A percentile compares a stretch with the other conserved stretches of the same genome.
These are phyloP conservation scores for Nakataea oryzae DNA, from an alignment of 2,329 filamentous ascomycete species.

Conservation along the genomic window DNA sequence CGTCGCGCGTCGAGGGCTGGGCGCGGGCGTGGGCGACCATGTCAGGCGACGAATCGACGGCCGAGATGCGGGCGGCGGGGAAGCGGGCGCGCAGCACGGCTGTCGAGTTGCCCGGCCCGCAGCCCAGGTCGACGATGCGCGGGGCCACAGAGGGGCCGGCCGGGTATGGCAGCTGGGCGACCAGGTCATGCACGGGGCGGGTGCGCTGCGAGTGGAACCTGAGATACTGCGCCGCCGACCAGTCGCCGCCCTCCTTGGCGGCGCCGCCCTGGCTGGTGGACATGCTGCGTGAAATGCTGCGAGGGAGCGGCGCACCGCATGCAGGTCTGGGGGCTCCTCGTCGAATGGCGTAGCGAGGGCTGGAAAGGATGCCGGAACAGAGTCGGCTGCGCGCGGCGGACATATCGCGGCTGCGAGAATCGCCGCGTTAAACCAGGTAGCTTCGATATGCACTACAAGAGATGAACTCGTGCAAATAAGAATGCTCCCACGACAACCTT, in stretches of 20 bases:
- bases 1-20: conserved; percentile 18
- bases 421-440: too few species aligned
- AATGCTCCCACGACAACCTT: too few species aligned
- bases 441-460: too few species aligned
- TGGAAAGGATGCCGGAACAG: not conserved
- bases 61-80: conserved; percentile 32
- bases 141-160: conserved; percentile 15
- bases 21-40: conserved; percentile 40
- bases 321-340: too few species aligned
- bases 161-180: conserved; percentile 31
- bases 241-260: conserved; percentile 14
- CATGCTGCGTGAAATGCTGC: not conserved
- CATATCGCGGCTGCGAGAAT: not conserved
- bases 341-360: not conserved
- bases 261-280: not conserved
- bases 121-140: conserved; percentile 46
- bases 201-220: conserved; percentile 44
- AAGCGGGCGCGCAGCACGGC: conserved; percentile 33
- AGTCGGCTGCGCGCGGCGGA: not conserved
- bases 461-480: too few species aligned
- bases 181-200: conserved; percentile 39
- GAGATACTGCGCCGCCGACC: conserved; percentile 47
- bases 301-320: not conserved
- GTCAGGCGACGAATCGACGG: conserved; percentile 42
- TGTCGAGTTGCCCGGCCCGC: conserved; percentile 50